Conservation (phyloP, 116 monocot species). For the Zostera marina region DNA sequence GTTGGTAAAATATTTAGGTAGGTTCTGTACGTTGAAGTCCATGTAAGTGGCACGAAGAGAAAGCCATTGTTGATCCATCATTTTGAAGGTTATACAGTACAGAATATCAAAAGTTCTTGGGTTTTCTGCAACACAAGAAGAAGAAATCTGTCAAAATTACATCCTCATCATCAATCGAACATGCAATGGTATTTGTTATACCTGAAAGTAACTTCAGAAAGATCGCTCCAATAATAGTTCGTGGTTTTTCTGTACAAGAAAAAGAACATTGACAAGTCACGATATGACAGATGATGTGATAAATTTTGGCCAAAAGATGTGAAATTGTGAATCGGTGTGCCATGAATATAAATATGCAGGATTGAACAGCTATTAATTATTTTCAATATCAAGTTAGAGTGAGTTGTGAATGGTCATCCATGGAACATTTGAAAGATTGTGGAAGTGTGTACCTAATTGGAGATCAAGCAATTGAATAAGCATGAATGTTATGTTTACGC, state of each 20-base stretch:
- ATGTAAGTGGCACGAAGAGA: slow-evolving; percentile 79
- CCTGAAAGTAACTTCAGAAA: slow-evolving; percentile 88
- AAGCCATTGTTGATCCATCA: slow-evolving; percentile 93
- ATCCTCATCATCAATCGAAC: too few relatives aligned
- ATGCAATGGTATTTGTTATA: slow-evolving; percentile 15
- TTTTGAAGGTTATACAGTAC: slow-evolving; percentile 83
- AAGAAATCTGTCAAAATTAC: neutral
- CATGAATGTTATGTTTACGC: slow-evolving; percentile 97
- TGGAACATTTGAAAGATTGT: neutral
- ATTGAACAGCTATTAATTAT: neutral
- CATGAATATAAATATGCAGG: neutral
- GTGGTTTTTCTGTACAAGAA: slow-evolving; percentile 57
- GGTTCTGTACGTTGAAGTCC: slow-evolving; percentile 73
- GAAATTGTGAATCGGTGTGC: too few relatives aligned
- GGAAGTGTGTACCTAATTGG: slow-evolving; percentile 48
- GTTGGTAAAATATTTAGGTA: neutral
- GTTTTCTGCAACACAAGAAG: slow-evolving; percentile 31
- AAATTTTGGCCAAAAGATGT: neutral
- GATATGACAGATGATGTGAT: neutral
- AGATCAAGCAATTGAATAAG: slow-evolving; percentile 96
- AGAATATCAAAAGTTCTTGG: slow-evolving; percentile 74
- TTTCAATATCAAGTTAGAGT: neutral
- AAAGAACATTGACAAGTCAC: neutral
- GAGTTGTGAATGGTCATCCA: neutral
- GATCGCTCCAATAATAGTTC: slow-evolving; percentile 64